Evolutionary conservation across 805 yeast species (phyloP).

Genomic region (Yamadazyma phyllophila): DNA sequence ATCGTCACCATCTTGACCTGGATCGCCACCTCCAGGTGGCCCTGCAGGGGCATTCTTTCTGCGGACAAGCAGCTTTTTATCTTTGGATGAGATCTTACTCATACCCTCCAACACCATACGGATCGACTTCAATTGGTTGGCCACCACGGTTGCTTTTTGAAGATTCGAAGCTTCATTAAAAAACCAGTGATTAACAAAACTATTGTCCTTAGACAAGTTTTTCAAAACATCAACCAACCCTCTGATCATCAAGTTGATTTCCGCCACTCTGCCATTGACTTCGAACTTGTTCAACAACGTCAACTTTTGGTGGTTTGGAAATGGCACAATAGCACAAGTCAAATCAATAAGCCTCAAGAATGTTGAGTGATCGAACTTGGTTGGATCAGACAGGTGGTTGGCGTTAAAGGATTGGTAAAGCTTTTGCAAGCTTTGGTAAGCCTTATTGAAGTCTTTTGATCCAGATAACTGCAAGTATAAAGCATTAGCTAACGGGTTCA

Average conservation of each 20-base stretch:
- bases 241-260: slow-evolving; percentile 28
- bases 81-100: slow-evolving; percentile 20
- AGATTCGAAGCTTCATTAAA: slow-evolving; percentile 48
- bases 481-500: slow-evolving; percentile 61
- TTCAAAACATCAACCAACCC: slow-evolving; percentile 39
- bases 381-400: slow-evolving; percentile 9
- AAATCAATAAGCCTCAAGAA: slow-evolving; percentile 42
- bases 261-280: slow-evolving; percentile 31
- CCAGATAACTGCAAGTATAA: slow-evolving; percentile 54
- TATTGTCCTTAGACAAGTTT: slow-evolving; percentile 28
- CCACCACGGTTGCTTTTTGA: slow-evolving; percentile 54
- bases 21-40: slow-evolving; percentile 43
- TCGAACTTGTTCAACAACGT: slow-evolving; percentile 33
- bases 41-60: slow-evolving; percentile 19
- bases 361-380: slow-evolving; percentile 23
- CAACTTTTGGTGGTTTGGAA: slow-evolving; percentile 43
- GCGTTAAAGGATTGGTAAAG: slow-evolving; percentile 24
- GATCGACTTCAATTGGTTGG: slow-evolving; percentile 53
- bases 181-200: slow-evolving; percentile 44
- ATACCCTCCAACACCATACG: slow-evolving; percentile 49
- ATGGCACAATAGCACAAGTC: slow-evolving; percentile 51
- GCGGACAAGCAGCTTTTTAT: slow-evolving; percentile 17
- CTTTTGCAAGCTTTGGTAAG: slow-evolving; percentile 41
- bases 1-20: slow-evolving; percentile 36
- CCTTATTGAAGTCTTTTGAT: slow-evolving; percentile 44